Base-by-base conservation (phyloP, 805 yeast genomes). In the Huiozyma sinensis region DNA sequence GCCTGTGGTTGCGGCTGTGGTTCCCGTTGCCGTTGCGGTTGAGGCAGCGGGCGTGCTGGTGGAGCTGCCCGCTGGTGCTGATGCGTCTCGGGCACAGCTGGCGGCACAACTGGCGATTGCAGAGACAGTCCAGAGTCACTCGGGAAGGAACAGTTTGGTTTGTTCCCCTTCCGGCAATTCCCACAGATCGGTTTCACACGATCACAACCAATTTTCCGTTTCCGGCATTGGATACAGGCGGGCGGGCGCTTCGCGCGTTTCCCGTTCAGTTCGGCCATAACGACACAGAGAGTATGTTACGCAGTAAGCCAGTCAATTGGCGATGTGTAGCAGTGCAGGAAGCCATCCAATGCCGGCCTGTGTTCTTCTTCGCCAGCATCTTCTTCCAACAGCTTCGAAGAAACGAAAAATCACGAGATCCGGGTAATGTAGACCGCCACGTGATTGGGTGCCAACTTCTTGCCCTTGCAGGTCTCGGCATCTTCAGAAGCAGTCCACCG, bases 161-260 rank as follows among this genome's bases (percentile, higher is more conserved):
- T 44, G 11, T 44, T 44, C 31, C 46, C 44, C 24, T 53, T 55
- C 7, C 38, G 39, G 47, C 78, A 73, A n/a, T 64, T 53, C 1
- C 72, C 68, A 51, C 78, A 73, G 3, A 63, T 57, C 1, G 78
- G 78, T 44, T 63, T 66, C 7, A 50, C 52, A 50, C 73, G 73
- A 54, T 73, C 76, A 55, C 78, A 73, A 44, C 72, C 72, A 54
- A 72, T 73, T 61, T 71, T 73, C 50, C 69, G 60, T 47, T 56
- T 59, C 41, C 71, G 60, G 50, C 77, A 72, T 42, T 57, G 58
- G 6, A 56, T 38, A 44, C 75, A 71, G 0, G 74, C 74, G 27
- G 48, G 48, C 31, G 48, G 45, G 32, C 40, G 42, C 38, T 46
- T 47, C 44, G 49, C 45, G 38, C 44, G 48, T 31, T 49, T 48